Evolutionary conservation across 2,329 filamentous ascomycete genomes (phyloP).

Genomic region (Monosporascus sp.): DNA sequence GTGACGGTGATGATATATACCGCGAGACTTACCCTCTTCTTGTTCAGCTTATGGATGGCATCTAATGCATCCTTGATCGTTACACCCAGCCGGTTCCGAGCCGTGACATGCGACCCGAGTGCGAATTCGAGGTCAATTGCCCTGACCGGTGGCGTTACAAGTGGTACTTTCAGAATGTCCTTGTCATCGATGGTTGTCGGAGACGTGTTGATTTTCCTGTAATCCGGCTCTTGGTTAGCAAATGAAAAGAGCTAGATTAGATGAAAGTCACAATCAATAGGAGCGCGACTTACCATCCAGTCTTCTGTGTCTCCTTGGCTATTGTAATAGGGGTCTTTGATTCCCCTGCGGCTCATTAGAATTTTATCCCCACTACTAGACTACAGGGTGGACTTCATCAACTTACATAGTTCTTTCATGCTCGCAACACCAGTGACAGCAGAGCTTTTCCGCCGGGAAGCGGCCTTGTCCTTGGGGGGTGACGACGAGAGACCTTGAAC

Average conservation of each 20-base stretch:
- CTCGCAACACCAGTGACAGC: slow-evolving; percentile 70
- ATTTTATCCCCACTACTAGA: slow-evolving; percentile 8
- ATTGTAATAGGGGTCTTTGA: slow-evolving; percentile 68
- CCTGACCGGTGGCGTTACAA: slow-evolving; percentile 81
- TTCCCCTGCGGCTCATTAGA: slow-evolving; percentile 53
- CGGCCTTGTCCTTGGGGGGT: slow-evolving; percentile 60
- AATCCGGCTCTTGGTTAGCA: slow-evolving; percentile 1
- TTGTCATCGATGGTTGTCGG: slow-evolving; percentile 74
- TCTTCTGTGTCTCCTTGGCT: slow-evolving; percentile 77
- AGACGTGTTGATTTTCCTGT: slow-evolving; percentile 91
- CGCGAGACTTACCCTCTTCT: slow-evolving; percentile 72
- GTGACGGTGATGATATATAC: not conserved
- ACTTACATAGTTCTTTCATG: slow-evolving; percentile 79
- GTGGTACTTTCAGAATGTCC: slow-evolving; percentile 73
- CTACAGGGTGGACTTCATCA: slow-evolving; percentile 1
- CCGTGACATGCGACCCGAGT: slow-evolving; percentile 79
- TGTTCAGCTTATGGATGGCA: slow-evolving; percentile 92
- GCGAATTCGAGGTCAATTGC: slow-evolving; percentile 93
- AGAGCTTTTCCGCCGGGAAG: slow-evolving; percentile 66
- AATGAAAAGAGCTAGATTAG: not conserved
- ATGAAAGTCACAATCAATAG: not conserved
- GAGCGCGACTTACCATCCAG: slow-evolving; percentile 67
- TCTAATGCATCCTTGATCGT: slow-evolving; percentile 96
- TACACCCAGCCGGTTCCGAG: slow-evolving; percentile 87
- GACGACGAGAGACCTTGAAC: slow-evolving; percentile 71